Percentiles rank a stretch among this genome's conserved stretches.
phyloP scores from a whole-genome alignment of 176 grass and related monocot species.

The Typha latifolia region DNA sequence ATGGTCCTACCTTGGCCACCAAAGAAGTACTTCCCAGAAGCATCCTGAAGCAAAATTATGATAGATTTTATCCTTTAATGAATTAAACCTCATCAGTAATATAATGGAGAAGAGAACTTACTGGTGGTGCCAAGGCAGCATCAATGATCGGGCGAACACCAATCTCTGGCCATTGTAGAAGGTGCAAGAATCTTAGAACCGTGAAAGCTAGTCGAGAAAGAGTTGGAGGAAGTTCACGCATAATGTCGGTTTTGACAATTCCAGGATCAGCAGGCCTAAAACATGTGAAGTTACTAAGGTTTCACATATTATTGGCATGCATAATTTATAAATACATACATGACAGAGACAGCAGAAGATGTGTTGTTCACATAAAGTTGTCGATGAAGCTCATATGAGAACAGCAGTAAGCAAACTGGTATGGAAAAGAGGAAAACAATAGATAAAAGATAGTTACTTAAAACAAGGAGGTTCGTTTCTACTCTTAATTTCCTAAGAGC shows the following conservation, averaged over 20 bases:
- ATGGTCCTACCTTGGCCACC: constrained; percentile 65
- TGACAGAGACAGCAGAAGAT: constrained; percentile 50
- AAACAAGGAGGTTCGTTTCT: not conserved
- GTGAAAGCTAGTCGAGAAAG: constrained; percentile 45
- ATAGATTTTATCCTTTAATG: not conserved
- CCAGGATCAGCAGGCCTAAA: constrained; percentile 79
- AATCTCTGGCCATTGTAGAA: constrained; percentile 42
- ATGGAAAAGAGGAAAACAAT: not conserved
- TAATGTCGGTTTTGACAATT: constrained; percentile 63
- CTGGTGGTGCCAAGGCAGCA: constrained; percentile 56
- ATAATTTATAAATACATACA: constrained; percentile 32
- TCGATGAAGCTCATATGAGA: constrained; percentile 83
- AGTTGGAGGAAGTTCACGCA: constrained; percentile 60
- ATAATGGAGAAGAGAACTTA: constrained; percentile 25
- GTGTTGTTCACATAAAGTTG: constrained; percentile 35
- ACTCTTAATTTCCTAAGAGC: not conserved
- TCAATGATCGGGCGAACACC: constrained; percentile 65
- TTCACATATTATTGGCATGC: not conserved
- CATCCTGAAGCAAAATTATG: constrained; percentile 38
- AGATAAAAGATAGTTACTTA: not conserved
- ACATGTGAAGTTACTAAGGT: not conserved
- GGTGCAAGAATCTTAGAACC: constrained; percentile 32
- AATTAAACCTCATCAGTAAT: not conserved
- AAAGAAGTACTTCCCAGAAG: constrained; percentile 80
- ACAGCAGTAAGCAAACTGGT: constrained; percentile 72